phyloP scores from a whole-genome alignment of 352 stramenopile species.

The Phytophthora hybrid region DNA sequence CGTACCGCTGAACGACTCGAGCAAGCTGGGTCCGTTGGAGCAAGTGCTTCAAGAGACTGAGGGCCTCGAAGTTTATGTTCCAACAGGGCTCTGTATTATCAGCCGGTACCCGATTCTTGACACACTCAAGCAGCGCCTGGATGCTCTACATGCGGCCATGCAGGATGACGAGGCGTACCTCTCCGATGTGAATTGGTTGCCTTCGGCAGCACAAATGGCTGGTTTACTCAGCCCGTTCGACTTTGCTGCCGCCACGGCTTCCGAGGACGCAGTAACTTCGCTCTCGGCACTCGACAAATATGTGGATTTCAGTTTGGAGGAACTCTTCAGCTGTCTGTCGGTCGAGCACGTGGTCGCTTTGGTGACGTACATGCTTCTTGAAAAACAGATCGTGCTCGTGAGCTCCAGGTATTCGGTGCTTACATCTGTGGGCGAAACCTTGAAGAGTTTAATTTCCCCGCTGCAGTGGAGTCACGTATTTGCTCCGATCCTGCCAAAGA shows the following conservation, averaged over 20 bases:
- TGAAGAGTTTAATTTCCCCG: slow-evolving; percentile 80
- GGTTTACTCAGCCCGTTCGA: slow-evolving; percentile 72
- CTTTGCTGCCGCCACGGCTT: slow-evolving; percentile 45
- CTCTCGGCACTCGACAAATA: slow-evolving; percentile 66
- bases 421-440: slow-evolving; percentile 78
- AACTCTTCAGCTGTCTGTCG: slow-evolving; percentile 82
- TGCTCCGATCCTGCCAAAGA: slow-evolving; percentile 79
- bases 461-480: slow-evolving; percentile 91
- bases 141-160: slow-evolving; percentile 67
- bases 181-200: slow-evolving; percentile 65
- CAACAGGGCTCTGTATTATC: slow-evolving; percentile 80
- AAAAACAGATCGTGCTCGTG: slow-evolving; percentile 82
- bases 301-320: slow-evolving; percentile 85
- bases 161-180: slow-evolving; percentile 67
- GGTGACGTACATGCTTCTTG: slow-evolving; percentile 78
- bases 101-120: slow-evolving; percentile 85
- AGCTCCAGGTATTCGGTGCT: slow-evolving; percentile 85
- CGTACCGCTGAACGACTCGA: slow-evolving; percentile 70
- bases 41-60: slow-evolving; percentile 85
- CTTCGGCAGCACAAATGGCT: slow-evolving; percentile 62
- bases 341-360: slow-evolving; percentile 76
- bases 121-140: slow-evolving; percentile 78
- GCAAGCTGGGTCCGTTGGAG: slow-evolving; percentile 75
- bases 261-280: slow-evolving; percentile 39
- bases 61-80: slow-evolving; percentile 81